A percentile compares a stretch with the other conserved stretches of the same genome.
These are phyloP conservation scores for Phytophthora gonapodyides DNA, from an alignment of 352 stramenopile genomes.

Conservation along the genomic window DNA sequence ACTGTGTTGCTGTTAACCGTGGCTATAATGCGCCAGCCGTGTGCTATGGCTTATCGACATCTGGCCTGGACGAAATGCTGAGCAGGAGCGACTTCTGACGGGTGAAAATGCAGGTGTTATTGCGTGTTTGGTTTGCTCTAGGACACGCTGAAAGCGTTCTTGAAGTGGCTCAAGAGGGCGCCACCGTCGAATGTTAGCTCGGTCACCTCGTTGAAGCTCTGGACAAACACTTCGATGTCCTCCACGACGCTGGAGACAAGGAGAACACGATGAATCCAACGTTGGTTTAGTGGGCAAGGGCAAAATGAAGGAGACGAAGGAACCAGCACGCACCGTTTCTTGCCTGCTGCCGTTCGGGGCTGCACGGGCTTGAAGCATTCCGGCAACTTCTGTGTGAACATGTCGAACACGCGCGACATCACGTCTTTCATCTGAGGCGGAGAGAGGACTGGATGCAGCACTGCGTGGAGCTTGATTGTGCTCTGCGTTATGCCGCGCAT, in stretches of 20 bases:
- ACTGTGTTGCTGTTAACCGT: slow-evolving; percentile 15
- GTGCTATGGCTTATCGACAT: neutral
- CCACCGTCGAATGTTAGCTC: slow-evolving; percentile 71
- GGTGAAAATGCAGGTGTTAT: slow-evolving; percentile 26
- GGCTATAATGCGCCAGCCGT: neutral
- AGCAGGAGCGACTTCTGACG: neutral
- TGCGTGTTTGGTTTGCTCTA: slow-evolving; percentile 32
- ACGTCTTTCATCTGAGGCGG: slow-evolving; percentile 95
- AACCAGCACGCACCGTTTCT: slow-evolving; percentile 55
- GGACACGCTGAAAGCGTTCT: slow-evolving; percentile 49
- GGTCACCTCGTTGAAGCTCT: slow-evolving; percentile 73
- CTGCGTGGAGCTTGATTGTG: slow-evolving; percentile 95
- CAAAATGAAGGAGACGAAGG: neutral
- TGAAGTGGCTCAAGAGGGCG: slow-evolving; percentile 66
- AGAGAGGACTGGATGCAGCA: slow-evolving; percentile 93
- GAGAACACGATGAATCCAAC: neutral
- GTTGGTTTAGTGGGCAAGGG: slow-evolving; percentile 5
- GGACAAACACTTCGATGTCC: slow-evolving; percentile 74
- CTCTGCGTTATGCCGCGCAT: slow-evolving; percentile 95
- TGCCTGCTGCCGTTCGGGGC: slow-evolving; percentile 73
- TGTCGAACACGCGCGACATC: slow-evolving; percentile 91
- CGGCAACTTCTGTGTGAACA: slow-evolving; percentile 89
- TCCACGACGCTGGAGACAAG: slow-evolving; percentile 56
- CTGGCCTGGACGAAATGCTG: slow-evolving; percentile 1
- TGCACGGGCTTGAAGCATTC: slow-evolving; percentile 89